Evolutionary conservation across 768 basidiomycete genomes (phyloP).

Genomic region (Suillus decipiens): DNA sequence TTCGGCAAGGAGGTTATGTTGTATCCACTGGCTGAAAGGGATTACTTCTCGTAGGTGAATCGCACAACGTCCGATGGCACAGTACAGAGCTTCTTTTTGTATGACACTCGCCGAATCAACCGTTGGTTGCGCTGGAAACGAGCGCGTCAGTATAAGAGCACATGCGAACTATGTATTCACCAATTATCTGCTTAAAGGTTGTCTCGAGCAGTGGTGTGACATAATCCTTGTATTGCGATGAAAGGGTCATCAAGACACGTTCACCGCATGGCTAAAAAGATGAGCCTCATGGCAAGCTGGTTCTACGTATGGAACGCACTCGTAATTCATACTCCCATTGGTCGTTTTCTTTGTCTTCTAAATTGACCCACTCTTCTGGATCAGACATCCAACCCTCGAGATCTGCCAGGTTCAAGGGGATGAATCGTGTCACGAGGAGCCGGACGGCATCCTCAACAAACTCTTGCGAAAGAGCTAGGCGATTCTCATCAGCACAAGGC

Average conservation of each 20-base stretch:
- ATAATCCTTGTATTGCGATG: slow-evolving; percentile 65
- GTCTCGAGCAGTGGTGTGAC: slow-evolving; percentile 66
- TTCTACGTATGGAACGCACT: slow-evolving; percentile 46
- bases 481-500: slow-evolving; percentile 16
- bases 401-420: slow-evolving; percentile 82
- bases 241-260: slow-evolving; percentile 82
- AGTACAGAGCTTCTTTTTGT: slow-evolving; percentile 86
- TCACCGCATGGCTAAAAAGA: slow-evolving; percentile 81
- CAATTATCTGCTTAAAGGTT: slow-evolving; percentile 60
- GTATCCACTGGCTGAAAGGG: slow-evolving; percentile 71
- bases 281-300: slow-evolving; percentile 3
- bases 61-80: slow-evolving; percentile 85
- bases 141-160: not conserved
- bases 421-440: slow-evolving; percentile 79
- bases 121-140: slow-evolving; percentile 44
- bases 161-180: slow-evolving; percentile 40
- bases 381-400: slow-evolving; percentile 83
- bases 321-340: slow-evolving; percentile 94
- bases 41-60: slow-evolving; percentile 59
- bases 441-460: slow-evolving; percentile 76
- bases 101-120: slow-evolving; percentile 59
- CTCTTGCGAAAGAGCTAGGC: slow-evolving; percentile 58
- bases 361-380: slow-evolving; percentile 93
- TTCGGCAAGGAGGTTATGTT: slow-evolving; percentile 59
- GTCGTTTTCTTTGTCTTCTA: slow-evolving; percentile 87